phyloP scores from a whole-genome alignment of 2,329 filamentous ascomycete species.

The Xylaria sp. region DNA sequence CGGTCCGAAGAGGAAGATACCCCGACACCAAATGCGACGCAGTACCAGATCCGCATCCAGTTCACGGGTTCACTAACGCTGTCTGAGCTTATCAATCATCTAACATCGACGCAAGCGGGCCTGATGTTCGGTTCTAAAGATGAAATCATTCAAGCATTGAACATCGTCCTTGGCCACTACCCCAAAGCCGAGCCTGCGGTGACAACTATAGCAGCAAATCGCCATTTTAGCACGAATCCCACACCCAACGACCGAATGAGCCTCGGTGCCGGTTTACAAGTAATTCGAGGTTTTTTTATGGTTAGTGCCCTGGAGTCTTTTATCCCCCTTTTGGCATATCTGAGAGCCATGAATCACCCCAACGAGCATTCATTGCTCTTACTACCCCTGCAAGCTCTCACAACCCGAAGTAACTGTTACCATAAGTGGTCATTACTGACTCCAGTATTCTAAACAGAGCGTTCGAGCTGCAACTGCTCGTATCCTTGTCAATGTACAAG shows the following conservation, averaged over 20 bases:
- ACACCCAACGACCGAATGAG: slow-evolving; percentile 1
- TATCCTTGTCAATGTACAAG: slow-evolving; percentile 28
- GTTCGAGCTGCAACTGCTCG: slow-evolving; percentile 29
- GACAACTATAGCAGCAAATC: slow-evolving; percentile 19
- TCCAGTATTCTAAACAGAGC: neutral
- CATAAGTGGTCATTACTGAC: too few species aligned
- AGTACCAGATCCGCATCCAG: neutral
- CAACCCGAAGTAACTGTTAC: too few species aligned
- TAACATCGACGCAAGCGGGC: slow-evolving; percentile 23
- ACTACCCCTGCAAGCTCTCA: too few species aligned
- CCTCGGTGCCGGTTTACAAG: slow-evolving; percentile 23
- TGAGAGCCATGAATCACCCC: too few species aligned
- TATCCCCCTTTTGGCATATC: too few species aligned
- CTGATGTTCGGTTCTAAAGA: slow-evolving; percentile 18
- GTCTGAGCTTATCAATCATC: slow-evolving; percentile 19
- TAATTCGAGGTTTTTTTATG: slow-evolving; percentile 26
- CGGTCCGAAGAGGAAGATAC: slow-evolving; percentile 13
- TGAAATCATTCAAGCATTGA: slow-evolving; percentile 27
- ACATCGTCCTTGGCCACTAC: slow-evolving; percentile 22
- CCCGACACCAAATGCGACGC: slow-evolving; percentile 12
- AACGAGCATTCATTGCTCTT: too few species aligned
- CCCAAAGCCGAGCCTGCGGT: slow-evolving; percentile 15
- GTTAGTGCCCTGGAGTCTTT: too few species aligned
- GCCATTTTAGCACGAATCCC: slow-evolving; percentile 4
- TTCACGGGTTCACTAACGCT: slow-evolving; percentile 15